phyloP scores from a whole-genome alignment of 768 basidiomycete genomes.

The Tubosaeta brunneosetosa region DNA sequence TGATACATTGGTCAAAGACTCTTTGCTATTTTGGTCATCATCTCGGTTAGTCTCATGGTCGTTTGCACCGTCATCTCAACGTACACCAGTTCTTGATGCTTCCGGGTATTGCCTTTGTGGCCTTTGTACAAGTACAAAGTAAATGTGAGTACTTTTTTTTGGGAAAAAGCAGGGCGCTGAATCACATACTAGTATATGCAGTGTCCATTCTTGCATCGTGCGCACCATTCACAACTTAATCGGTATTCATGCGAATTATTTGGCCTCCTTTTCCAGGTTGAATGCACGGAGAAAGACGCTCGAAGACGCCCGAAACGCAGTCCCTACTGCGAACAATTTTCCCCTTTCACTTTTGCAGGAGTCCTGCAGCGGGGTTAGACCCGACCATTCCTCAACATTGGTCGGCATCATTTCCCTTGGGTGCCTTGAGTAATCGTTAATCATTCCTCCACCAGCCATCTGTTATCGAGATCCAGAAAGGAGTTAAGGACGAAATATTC shows the following conservation, averaged over 20 bases:
- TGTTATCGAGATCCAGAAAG: neutral
- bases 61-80: neutral
- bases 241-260: neutral
- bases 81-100: conserved; percentile 5
- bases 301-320: neutral
- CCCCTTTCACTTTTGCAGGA: neutral
- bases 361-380: too few relatives aligned
- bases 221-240: neutral
- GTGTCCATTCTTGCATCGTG: conserved; percentile 17
- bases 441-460: neutral
- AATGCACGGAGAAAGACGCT: neutral
- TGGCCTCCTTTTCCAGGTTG: neutral
- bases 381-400: neutral
- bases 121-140: conserved; percentile 14
- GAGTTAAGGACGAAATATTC: neutral
- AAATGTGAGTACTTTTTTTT: conserved; percentile 4
- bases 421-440: neutral
- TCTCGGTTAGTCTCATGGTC: conserved; percentile 1
- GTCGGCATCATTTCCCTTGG: neutral
- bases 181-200: conserved; percentile 8
- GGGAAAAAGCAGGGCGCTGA: neutral
- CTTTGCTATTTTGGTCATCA: conserved; percentile 7
- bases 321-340: neutral
- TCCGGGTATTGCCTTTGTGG: conserved; percentile 2
- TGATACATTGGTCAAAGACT: neutral